Percentiles rank a stretch among this genome's conserved stretches.
phyloP scores from a whole-genome alignment of 78 protist species.

The Mastigamoeba balamuthi region DNA sequence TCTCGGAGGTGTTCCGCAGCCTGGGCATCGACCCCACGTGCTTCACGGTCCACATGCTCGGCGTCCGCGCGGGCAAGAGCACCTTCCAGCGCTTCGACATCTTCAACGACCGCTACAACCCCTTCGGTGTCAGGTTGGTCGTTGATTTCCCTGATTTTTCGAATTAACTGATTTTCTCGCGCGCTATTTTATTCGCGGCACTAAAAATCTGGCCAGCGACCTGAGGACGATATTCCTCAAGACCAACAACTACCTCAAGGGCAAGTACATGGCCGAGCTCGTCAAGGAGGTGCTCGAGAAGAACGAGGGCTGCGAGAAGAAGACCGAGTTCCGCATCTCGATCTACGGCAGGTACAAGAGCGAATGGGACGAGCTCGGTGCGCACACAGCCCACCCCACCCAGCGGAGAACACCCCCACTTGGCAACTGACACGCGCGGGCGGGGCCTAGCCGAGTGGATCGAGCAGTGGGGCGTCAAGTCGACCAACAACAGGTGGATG shows the following conservation, averaged over 20 bases:
- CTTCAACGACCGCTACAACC: conserved; percentile 91
- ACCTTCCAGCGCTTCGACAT: conserved; percentile 81
- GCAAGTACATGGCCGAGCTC: conserved; percentile 89
- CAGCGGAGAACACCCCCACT: too few species aligned
- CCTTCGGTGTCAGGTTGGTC: conserved; percentile 75
- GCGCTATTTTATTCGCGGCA: conserved; percentile 81
- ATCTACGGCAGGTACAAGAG: conserved; percentile 77
- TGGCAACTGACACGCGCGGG: too few species aligned
- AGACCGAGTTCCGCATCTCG: conserved; percentile 85
- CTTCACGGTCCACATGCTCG: conserved; percentile 82
- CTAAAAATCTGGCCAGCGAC: neutral
- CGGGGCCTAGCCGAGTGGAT: conserved; percentile 92
- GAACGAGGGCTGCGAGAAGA: conserved; percentile 67
- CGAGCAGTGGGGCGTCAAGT: conserved; percentile 45
- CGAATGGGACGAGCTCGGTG: conserved; percentile 81
- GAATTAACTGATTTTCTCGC: conserved; percentile 57
- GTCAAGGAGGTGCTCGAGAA: conserved; percentile 76
- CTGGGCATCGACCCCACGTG: conserved; percentile 48
- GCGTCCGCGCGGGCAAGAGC: conserved; percentile 23
- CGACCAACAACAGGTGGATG: conserved; percentile 82
- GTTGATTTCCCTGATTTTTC: too few species aligned
- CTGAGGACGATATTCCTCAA: conserved; percentile 93
- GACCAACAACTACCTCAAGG: conserved; percentile 82
- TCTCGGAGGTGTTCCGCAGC: conserved; percentile 65
- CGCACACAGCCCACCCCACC: too few species aligned